These are phyloP conservation scores for Porcisia deanei DNA, from an alignment of 208 protist species.

Conservation along the genomic window DNA sequence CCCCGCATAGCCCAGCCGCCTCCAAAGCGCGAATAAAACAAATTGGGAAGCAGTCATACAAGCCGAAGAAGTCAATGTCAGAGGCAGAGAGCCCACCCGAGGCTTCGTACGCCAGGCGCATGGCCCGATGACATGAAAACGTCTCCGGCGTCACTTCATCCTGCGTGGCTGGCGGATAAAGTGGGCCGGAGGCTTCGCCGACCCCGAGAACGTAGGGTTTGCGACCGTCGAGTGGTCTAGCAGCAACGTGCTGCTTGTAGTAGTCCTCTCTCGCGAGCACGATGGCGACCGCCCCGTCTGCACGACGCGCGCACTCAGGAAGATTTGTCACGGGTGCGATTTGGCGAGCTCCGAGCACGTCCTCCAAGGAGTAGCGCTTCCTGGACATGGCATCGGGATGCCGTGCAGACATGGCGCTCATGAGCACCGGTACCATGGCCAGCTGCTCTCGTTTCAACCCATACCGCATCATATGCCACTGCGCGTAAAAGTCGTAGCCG, in stretches of 20 bases:
- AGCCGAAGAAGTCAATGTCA: conserved; percentile 80
- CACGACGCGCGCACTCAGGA: conserved; percentile 68
- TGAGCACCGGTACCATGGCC: conserved; percentile 75
- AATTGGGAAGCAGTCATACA: conserved; percentile 87
- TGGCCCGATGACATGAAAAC: conserved; percentile 63
- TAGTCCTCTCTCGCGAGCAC: conserved; percentile 54
- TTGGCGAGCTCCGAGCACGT: conserved; percentile 42
- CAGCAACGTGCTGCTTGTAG: conserved; percentile 37
- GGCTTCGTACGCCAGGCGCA: conserved; percentile 46
- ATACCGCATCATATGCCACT: conserved; percentile 73
- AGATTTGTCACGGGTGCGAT: conserved; percentile 58
- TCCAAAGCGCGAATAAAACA: conserved; percentile 78
- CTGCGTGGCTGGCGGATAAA: conserved; percentile 56
- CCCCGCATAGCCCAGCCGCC: conserved; percentile 51
- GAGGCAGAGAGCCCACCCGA: conserved; percentile 41
- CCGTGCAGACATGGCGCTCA: conserved; percentile 58
- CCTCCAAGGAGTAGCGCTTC: conserved; percentile 42
- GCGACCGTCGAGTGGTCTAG: background rate
- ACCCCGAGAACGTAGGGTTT: conserved; percentile 48
- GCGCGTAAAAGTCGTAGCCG: conserved; percentile 74
- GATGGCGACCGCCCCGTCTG: conserved; percentile 64
- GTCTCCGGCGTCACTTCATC: conserved; percentile 53
- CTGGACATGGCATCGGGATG: conserved; percentile 72
- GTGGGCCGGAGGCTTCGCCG: conserved; percentile 64
- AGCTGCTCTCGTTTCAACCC: conserved; percentile 71